Evolutionary conservation across 164 flowering plant genomes (phyloP).

Genomic region (Protea cynaroides): DNA sequence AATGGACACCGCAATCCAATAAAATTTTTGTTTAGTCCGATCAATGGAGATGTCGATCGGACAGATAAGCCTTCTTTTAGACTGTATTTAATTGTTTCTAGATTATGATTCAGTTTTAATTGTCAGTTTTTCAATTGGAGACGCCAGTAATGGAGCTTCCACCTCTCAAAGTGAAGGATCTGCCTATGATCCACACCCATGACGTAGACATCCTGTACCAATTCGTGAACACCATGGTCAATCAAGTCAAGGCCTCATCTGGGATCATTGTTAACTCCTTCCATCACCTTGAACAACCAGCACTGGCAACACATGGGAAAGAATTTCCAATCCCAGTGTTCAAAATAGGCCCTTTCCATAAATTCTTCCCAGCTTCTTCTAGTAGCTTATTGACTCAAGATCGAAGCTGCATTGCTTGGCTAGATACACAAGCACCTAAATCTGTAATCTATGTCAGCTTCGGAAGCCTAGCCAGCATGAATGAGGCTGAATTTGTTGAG

Average conservation of each 20-base stretch:
- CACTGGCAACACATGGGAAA: constrained; percentile 9
- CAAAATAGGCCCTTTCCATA: constrained; percentile 34
- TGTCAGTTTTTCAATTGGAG: constrained; percentile 18
- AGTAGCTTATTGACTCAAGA: constrained; percentile 27
- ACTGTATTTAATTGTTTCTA: background rate
- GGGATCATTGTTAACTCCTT: constrained; percentile 30
- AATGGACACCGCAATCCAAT: no score
- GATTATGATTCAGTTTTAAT: background rate
- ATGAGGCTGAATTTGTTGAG: constrained; percentile 21
- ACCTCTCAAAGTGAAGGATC: constrained; percentile 25
- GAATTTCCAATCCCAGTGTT: constrained; percentile 19
- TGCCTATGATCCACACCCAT: constrained; percentile 10
- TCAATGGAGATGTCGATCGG: no score
- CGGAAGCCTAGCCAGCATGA: constrained; percentile 28
- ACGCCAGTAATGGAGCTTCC: constrained; percentile 10
- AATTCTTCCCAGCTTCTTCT: constrained; percentile 17
- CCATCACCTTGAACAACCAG: constrained; percentile 16
- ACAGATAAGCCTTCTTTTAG: no score
- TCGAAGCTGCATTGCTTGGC: constrained; percentile 33
- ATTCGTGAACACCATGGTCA: constrained; percentile 3
- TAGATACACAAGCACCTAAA: constrained; percentile 28
- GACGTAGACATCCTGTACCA: constrained; percentile 4
- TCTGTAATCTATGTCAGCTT: constrained; percentile 47
- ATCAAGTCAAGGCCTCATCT: constrained; percentile 18
- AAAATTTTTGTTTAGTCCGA: no score